Base-by-base conservation (phyloP, 2,329 filamentous ascomycete species). In the Aspergillus sp. region DNA sequence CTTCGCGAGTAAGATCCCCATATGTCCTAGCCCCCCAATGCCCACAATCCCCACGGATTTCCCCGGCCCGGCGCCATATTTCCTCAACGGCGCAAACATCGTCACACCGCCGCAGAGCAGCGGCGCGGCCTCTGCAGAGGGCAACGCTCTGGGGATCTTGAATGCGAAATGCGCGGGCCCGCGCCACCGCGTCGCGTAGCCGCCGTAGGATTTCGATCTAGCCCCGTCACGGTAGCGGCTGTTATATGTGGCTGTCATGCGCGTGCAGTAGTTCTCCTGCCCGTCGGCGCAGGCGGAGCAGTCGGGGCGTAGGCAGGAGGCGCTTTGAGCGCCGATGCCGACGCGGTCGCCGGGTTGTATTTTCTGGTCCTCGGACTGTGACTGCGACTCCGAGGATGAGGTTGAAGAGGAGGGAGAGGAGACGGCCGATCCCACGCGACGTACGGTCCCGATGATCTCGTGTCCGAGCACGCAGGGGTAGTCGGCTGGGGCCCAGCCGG, bases 81-180 rank as follows among this genome's bases (percentile, higher is more conserved):
- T 82, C 53, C 83, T 82, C 16, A 95, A 75, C 0, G 91, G 90
- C 4, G 84, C 84, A 71, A 85, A 95, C 0, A 88, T 84, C 0
- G 91, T 95, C 55, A 94, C 82, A 1, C 91, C 91, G 1, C 87
- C 91, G 70, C 91, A 94, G 29, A 94, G 81, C 79, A 95, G 86
- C 1, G 90, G 90, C 1, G 90, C 84, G 1, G 84, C 85, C 58
- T 82, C 78, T 10, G 78, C 80, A 31, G 77, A 80, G 1, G 74
- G 67, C 29, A 87, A 62, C 0, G 61, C 70, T 14, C 82, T 78
- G 0, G 85, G 85, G 59, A 87, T 86, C 68, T 77, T 81, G 67
- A 86, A 76, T 0, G 81, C 82, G 64, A 91, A 92, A 65, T 85
- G 82, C 16, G 76, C 78, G 1, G 82, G 81, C 0, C 80, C 81